These are phyloP conservation scores for Nakazawaea wyomingensis DNA, from an alignment of 805 yeast species.

Conservation along the genomic window DNA sequence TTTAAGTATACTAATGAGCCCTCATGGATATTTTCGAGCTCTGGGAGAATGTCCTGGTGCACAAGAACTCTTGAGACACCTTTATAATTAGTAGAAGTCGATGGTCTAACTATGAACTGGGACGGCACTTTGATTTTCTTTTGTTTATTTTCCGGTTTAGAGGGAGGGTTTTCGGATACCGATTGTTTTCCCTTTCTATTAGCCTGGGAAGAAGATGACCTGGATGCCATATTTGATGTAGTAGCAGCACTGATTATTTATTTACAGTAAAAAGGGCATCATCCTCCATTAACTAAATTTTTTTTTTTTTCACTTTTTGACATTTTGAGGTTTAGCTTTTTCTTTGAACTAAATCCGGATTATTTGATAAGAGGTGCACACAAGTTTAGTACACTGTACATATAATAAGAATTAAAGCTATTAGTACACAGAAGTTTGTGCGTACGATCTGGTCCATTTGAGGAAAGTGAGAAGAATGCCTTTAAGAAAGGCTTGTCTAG, in stretches of 20 bases:
- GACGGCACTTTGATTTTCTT: constrained; percentile 11
- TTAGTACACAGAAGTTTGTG: no score
- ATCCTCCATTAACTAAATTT: not conserved
- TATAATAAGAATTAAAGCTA: no score
- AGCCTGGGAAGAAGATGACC: not conserved
- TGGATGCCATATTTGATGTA: not conserved
- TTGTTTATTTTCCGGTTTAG: not conserved
- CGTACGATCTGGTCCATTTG: no score
- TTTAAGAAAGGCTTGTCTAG: no score
- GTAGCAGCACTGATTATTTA: not conserved
- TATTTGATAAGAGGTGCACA: no score
- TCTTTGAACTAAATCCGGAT: no score
- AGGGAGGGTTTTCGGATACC: not conserved
- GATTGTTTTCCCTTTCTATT: not conserved
- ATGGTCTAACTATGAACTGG: constrained; percentile 10
- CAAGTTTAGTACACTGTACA: no score
- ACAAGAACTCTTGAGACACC: constrained; percentile 2
- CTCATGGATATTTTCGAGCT: constrained; percentile 4
- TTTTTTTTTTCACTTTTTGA: no score
- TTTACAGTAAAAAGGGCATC: no score
- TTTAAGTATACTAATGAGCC: constrained; percentile 3
- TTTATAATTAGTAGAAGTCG: not conserved
- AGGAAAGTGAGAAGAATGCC: no score
- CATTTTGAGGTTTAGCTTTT: no score
- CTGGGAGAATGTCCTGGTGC: constrained; percentile 6